Base-by-base conservation (phyloP, 2,329 filamentous ascomycete genomes). In the Botryosphaeria agaves region DNA sequence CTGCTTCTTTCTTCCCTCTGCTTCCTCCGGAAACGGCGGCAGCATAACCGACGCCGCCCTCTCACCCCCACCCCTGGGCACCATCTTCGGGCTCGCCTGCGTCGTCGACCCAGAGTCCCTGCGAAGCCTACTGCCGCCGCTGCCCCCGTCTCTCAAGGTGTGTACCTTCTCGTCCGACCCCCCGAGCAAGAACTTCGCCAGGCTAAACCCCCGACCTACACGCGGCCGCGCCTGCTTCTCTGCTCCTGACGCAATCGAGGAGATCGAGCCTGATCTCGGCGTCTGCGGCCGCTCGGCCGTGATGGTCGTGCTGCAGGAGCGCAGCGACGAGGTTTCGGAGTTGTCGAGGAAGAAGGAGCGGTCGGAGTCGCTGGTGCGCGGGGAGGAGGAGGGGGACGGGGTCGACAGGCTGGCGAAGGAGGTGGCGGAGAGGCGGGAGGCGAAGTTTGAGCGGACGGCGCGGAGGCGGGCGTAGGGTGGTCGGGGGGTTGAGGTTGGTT, bases 21-120 rank as follows among this genome's bases (percentile, higher is more conserved):
- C 26, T 9, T 39, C 36, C 28, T 40, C 37, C 7, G 46, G 47
- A 33, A 42, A 50, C 3, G 45, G 38, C 15, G 48, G 48, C 4
- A 51, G 36, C 5, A 38, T 34, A 18, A 51, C 34, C 3, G 41
- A 31, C 5, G 47, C 43, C 4, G 40, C 47, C 12, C 47, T 47
- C 36, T 52, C 47, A 30, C 41, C 46, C 2, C 44, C 47, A 16
- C 41, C 47, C 14, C 48, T 42, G 6, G 48, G 36, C 9, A 50
- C 32, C 38, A 52, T 39, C 37, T 45, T 49, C 6, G 37, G 25
- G n/a, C 18, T 33, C 8, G 12, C 9, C 21, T 12, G 21, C 21
- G 21, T 9, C 21, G 9, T 23, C 9, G 9, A 9, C 21, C 21
- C 21, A 12, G 12, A 12, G 21, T 12, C 21, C 21, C 12, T 23